Percentiles rank a stretch among this genome's conserved stretches.
Evolutionary conservation across 108 stramenopile genomes (phyloP).

Genomic region (Epithemia pelagica): DNA sequence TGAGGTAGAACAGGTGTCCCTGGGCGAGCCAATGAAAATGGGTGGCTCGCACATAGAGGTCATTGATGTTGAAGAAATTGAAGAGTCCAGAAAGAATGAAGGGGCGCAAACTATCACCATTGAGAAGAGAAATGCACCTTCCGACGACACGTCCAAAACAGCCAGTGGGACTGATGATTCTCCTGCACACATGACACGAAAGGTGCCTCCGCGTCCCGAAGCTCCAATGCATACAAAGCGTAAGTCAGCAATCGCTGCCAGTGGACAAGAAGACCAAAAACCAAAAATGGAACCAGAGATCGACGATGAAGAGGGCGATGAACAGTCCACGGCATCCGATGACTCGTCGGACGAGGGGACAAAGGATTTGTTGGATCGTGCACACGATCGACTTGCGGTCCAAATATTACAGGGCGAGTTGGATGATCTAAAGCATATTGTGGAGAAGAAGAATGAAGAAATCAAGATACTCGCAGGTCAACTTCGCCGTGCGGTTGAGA

Average conservation of each 20-base stretch:
- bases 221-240: neutral
- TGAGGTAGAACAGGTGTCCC: neutral
- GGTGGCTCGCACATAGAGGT: neutral
- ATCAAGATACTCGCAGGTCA: conserved; percentile 37
- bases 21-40: neutral
- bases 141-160: conserved; percentile 6
- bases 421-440: conserved; percentile 19
- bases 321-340: conserved; percentile 8
- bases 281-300: neutral
- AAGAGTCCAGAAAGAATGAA: neutral
- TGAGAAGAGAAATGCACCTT: neutral
- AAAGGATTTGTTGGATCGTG: conserved; percentile 24
- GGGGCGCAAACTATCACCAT: neutral
- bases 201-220: neutral
- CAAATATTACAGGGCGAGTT: conserved; percentile 36
- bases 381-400: conserved; percentile 25
- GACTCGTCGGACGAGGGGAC: conserved; percentile 8
- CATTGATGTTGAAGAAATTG: neutral
- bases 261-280: neutral
- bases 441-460: conserved; percentile 31
- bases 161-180: neutral
- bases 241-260: too few species aligned
- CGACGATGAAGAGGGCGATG: conserved; percentile 8
- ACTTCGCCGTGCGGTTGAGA: conserved; percentile 36
- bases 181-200: neutral